Evolutionary conservation across 148 eudicot genomes (phyloP).

Genomic region (Cornus controversa): DNA sequence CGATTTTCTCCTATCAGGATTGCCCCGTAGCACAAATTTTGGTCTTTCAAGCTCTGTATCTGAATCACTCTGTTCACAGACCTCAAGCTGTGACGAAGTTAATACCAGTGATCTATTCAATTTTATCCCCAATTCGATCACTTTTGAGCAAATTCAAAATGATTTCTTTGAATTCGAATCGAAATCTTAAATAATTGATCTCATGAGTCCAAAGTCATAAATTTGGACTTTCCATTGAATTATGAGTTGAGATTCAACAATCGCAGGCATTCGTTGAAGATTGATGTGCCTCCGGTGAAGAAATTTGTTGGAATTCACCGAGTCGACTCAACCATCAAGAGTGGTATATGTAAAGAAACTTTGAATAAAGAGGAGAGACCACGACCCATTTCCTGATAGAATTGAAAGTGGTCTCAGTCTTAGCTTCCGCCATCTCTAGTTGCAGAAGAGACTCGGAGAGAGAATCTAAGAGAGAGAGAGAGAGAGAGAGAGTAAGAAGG

Average conservation of each 20-base stretch:
- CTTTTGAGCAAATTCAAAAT: not conserved
- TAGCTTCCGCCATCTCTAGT: too few species aligned
- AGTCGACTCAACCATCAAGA: slow-evolving; percentile 17
- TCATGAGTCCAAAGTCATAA: slow-evolving; percentile 6
- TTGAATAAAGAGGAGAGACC: slow-evolving; percentile 12
- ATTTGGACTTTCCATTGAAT: not conserved
- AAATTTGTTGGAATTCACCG: slow-evolving; percentile 27
- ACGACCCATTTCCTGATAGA: too few species aligned
- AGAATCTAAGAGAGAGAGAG: too few species aligned
- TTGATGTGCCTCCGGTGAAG: slow-evolving; percentile 33
- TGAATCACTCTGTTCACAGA: slow-evolving; percentile 5
- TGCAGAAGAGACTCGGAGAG: too few species aligned
- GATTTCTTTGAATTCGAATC: not conserved
- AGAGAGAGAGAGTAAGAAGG: too few species aligned
- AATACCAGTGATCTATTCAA: not conserved
- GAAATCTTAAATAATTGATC: not conserved
- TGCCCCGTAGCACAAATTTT: not conserved
- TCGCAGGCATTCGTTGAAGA: slow-evolving; percentile 43
- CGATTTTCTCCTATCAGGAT: too few species aligned
- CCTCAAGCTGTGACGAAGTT: not conserved
- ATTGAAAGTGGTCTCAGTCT: too few species aligned
- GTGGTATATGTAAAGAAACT: not conserved
- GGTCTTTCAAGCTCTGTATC: slow-evolving; percentile 6
- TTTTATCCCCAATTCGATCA: not conserved
- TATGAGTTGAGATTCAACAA: slow-evolving; percentile 28